Evolutionary conservation across 2,329 filamentous ascomycete genomes (phyloP).

Genomic region (Lithohypha guttulata): DNA sequence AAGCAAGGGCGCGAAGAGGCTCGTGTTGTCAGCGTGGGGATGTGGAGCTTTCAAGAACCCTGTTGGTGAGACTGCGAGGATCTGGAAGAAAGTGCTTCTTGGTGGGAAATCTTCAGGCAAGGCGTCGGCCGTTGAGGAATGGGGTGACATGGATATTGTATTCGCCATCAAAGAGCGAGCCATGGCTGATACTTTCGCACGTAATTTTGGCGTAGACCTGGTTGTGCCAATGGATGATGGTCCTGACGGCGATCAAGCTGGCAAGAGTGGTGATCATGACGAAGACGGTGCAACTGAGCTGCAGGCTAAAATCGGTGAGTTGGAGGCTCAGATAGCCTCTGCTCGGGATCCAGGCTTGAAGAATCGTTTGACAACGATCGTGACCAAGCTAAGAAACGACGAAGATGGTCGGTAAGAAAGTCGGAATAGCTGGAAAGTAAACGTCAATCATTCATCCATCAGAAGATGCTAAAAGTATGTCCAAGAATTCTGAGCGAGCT

Average conservation of each 20-base stretch:
- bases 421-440: background rate
- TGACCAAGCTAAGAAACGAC: conserved; percentile 1
- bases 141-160: conserved; percentile 8
- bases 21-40: conserved; percentile 13
- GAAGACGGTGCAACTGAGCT: background rate
- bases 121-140: background rate
- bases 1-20: conserved; percentile 9
- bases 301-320: conserved; percentile 6
- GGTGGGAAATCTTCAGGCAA: background rate
- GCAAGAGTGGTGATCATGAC: conserved; percentile 5
- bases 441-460: too few relatives aligned
- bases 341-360: conserved; percentile 1
- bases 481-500: too few relatives aligned
- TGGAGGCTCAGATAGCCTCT: conserved; percentile 9
- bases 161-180: conserved; percentile 10
- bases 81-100: conserved; percentile 9
- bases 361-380: background rate
- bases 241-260: background rate
- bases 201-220: conserved; percentile 3
- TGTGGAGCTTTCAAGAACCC: conserved; percentile 15
- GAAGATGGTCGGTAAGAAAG: background rate
- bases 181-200: conserved; percentile 7
- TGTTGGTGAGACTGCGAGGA: conserved; percentile 8
- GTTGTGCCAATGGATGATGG: background rate
- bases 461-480: too few relatives aligned